A percentile compares a stretch with the other conserved stretches of the same genome.
Conservation (phyloP, 306 rosid genomes). For the Aeschynomene evenia region DNA sequence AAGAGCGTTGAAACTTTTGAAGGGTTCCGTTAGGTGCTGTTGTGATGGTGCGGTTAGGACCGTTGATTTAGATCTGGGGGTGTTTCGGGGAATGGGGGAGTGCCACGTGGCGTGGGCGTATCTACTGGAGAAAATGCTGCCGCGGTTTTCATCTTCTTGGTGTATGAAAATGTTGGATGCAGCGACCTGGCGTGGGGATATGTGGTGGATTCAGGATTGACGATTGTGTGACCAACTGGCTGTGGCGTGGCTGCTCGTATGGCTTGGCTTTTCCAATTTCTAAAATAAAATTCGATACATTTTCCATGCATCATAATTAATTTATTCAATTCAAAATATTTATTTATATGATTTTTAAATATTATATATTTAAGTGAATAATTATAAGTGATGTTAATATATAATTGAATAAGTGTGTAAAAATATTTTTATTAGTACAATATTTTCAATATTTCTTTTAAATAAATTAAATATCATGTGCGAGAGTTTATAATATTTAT, state of each 20-base stretch:
- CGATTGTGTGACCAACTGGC: too few species aligned
- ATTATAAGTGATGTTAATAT: too few species aligned
- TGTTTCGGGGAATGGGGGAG: neutral
- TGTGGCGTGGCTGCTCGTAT: neutral
- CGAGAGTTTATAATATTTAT: too few species aligned
- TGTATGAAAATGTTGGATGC: neutral
- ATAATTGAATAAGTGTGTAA: too few species aligned
- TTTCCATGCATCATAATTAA: too few species aligned
- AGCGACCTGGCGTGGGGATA: constrained; percentile 16
- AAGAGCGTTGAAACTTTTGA: neutral
- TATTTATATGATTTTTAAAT: too few species aligned
- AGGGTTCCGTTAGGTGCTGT: neutral
- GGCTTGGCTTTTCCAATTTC: neutral
- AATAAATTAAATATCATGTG: too few species aligned
- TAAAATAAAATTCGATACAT: too few species aligned
- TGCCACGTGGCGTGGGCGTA: neutral
- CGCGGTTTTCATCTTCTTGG: neutral
- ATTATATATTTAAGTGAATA: too few species aligned
- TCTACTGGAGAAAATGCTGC: neutral
- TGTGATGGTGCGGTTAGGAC: neutral
- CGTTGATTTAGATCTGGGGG: neutral
- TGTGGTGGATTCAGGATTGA: neutral
- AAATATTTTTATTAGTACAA: too few species aligned
- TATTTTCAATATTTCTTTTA: too few species aligned
- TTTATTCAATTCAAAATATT: too few species aligned